phyloP scores from a whole-genome alignment of 2,329 filamentous ascomycete species.

The Aspergillus pseudonomiae region DNA sequence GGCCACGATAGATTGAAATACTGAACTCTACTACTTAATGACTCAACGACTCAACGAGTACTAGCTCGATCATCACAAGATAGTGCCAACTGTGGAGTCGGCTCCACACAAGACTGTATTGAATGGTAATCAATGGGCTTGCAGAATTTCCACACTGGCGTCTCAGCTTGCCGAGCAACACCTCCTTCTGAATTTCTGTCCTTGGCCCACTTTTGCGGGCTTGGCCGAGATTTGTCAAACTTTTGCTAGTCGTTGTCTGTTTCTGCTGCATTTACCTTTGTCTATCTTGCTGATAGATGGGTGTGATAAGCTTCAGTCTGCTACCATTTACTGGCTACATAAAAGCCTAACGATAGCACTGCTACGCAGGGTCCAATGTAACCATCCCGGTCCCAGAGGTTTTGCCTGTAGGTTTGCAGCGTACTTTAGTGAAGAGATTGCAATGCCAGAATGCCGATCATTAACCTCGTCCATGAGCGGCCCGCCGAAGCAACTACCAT shows the following conservation, averaged over 20 bases:
- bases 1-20: neutral
- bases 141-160: neutral
- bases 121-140: neutral
- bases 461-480: neutral
- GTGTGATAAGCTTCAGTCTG: neutral
- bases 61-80: neutral
- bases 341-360: neutral
- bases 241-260: neutral
- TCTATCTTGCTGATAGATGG: neutral
- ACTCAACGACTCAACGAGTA: neutral
- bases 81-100: neutral
- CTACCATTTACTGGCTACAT: neutral
- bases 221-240: neutral
- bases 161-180: neutral
- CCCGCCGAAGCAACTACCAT: neutral
- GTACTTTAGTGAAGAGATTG: neutral
- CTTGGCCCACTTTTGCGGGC: conserved; percentile 1
- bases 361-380: neutral
- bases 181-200: neutral
- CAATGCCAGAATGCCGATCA: neutral
- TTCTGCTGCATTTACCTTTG: neutral
- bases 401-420: too few species aligned
- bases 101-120: neutral
- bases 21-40: neutral
- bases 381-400: neutral